phyloP scores from a whole-genome alignment of 768 basidiomycete species.

The Botryobasidium botryosum region DNA sequence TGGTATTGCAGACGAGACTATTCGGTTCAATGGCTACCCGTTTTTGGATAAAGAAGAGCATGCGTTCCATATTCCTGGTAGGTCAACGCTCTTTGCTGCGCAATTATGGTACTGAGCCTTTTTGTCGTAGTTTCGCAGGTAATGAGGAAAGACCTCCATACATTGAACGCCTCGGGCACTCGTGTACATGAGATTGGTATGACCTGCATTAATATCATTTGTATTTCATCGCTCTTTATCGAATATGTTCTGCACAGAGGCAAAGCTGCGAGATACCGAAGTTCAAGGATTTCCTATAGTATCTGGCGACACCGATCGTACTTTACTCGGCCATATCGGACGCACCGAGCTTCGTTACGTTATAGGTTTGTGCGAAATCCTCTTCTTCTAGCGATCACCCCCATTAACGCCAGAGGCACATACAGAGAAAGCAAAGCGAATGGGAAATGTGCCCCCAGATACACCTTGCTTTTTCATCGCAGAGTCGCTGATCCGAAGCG shows the following conservation, averaged over 20 bases:
- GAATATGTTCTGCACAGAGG: conserved; percentile 30
- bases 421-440: conserved; percentile 54
- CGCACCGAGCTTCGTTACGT: conserved; percentile 74
- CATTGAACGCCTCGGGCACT: conserved; percentile 60
- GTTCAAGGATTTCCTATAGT: conserved; percentile 91
- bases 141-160: conserved; percentile 69
- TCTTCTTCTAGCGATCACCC: neutral
- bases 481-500: conserved; percentile 16
- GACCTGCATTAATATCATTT: conserved; percentile 15
- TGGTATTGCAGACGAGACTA: conserved; percentile 95
- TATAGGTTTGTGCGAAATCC: conserved; percentile 35
- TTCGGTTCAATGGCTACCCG: conserved; percentile 92
- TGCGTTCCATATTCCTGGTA: conserved; percentile 80
- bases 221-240: neutral
- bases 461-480: conserved; percentile 58
- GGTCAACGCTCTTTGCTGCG: neutral
- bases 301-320: conserved; percentile 37
- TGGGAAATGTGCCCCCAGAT: conserved; percentile 40
- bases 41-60: conserved; percentile 94
- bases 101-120: neutral
- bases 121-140: conserved; percentile 36
- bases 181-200: conserved; percentile 62
- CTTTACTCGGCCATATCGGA: conserved; percentile 75
- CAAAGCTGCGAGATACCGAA: conserved; percentile 46
- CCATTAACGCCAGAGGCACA: no score